A percentile compares a stretch with the other conserved stretches of the same genome.
Evolutionary conservation across 2,329 filamentous ascomycete species (phyloP).

Genomic region (Fusarium newnesense): DNA sequence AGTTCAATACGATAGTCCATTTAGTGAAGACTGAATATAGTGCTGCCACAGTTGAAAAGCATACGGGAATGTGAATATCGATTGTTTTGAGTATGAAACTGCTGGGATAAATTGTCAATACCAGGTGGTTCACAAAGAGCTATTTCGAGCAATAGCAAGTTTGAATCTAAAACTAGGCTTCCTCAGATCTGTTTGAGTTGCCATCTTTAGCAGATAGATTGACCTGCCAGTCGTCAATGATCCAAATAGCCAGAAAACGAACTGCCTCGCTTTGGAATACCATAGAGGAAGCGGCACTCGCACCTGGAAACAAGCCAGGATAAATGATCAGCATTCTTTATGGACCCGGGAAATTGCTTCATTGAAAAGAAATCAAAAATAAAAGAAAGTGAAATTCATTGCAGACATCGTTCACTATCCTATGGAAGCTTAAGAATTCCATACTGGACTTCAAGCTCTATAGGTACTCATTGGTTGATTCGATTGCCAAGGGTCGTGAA

Average conservation of each 20-base stretch:
- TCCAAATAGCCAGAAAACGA: not conserved
- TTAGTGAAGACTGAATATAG: not conserved
- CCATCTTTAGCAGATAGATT: accelerated
- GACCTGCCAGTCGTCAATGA: too few relatives aligned
- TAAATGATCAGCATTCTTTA: not conserved
- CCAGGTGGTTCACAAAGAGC: too few relatives aligned
- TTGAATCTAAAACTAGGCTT: not conserved
- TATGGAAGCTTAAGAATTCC: not conserved
- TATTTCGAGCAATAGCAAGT: not conserved
- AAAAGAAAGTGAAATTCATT: not conserved
- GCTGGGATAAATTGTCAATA: too few relatives aligned
- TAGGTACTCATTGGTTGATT: not conserved
- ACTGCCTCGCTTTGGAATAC: not conserved
- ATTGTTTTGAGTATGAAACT: not conserved
- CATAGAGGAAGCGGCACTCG: not conserved
- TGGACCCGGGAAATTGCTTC: not conserved
- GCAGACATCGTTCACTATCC: not conserved
- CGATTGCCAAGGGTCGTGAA: not conserved
- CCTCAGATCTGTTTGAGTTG: not conserved
- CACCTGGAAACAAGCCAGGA: not conserved
- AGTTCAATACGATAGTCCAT: accelerated
- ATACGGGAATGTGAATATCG: not conserved
- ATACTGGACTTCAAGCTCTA: not conserved
- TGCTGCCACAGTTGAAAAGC: too few relatives aligned
- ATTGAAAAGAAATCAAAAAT: too few relatives aligned